A percentile compares a stretch with the other conserved stretches of the same genome.
phyloP scores from a whole-genome alignment of 164 flowering plant genomes.

The Saururus chinensis region DNA sequence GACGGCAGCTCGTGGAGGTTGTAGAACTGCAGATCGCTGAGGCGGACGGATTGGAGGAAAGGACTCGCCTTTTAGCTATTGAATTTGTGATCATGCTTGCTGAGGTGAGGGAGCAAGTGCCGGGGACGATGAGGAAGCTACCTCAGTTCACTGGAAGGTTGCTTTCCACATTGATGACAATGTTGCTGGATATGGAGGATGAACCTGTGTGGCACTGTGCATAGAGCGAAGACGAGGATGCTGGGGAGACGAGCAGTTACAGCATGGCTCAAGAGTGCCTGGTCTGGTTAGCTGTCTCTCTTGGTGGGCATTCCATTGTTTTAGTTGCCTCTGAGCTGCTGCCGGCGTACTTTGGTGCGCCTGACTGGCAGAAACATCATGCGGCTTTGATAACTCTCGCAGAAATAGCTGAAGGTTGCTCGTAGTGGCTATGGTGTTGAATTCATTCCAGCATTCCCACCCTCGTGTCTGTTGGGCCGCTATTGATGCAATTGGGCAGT shows the following conservation, averaged over 20 bases:
- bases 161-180: too few species aligned
- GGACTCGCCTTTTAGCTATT: too few species aligned
- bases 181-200: slow-evolving; percentile 88
- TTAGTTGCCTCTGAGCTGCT: slow-evolving; percentile 89
- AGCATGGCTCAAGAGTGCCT: slow-evolving; percentile 96
- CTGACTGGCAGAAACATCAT: slow-evolving; percentile 98
- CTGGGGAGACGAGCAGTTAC: too few species aligned
- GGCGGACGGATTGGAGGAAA: slow-evolving; percentile 76
- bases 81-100: slow-evolving; percentile 87
- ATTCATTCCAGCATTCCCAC: too few species aligned
- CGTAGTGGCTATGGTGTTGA: too few species aligned
- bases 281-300: slow-evolving; percentile 68
- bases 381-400: too few species aligned
- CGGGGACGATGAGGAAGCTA: slow-evolving; percentile 97
- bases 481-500: too few species aligned
- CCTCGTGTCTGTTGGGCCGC: too few species aligned
- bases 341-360: slow-evolving; percentile 73
- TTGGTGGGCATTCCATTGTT: slow-evolving; percentile 92
- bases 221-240: too few species aligned
- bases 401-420: slow-evolving; percentile 98
- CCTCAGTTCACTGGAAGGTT: slow-evolving; percentile 84
- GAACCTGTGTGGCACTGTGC: slow-evolving; percentile 91
- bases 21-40: slow-evolving; percentile 98
- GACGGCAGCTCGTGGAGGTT: too few species aligned
- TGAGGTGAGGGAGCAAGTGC: slow-evolving; percentile 92